These are phyloP conservation scores for Micractinium conductrix DNA, from an alignment of 139 green algal species.

Conservation along the genomic window DNA sequence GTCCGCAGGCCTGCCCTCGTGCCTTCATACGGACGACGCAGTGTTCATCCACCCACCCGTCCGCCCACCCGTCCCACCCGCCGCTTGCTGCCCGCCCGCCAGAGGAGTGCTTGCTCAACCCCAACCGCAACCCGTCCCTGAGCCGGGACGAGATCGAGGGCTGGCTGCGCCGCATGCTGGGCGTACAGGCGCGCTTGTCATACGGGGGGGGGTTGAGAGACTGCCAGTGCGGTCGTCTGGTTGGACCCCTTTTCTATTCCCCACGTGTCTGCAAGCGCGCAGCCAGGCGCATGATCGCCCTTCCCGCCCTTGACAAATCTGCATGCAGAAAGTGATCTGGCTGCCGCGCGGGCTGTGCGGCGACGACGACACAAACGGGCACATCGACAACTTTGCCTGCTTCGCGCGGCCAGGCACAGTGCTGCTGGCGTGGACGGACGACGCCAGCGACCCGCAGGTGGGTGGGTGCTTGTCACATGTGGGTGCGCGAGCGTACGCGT, in stretches of 20 bases:
- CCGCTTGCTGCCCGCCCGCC: background rate
- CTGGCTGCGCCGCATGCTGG: constrained; percentile 65
- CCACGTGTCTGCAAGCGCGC: no score
- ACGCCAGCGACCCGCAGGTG: constrained; percentile 64
- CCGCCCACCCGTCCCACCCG: background rate
- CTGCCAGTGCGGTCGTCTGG: no score
- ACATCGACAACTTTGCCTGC: constrained; percentile 85
- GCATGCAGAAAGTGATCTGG: constrained; percentile 71
- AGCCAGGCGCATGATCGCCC: no score
- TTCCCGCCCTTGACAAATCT: no score
- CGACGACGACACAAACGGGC: constrained; percentile 71
- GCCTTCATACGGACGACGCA: background rate
- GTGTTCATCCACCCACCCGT: background rate
- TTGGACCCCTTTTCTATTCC: no score
- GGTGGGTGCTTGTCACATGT: background rate
- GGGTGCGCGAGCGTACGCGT: background rate
- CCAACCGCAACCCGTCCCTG: constrained; percentile 79
- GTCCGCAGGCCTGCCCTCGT: no score
- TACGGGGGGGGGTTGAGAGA: background rate
- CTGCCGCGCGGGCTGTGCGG: constrained; percentile 62
- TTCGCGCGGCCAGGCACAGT: constrained; percentile 71
- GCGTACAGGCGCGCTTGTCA: constrained; percentile 43
- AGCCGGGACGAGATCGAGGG: constrained; percentile 67
- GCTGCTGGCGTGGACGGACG: constrained; percentile 81
- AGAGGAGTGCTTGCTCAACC: constrained; percentile 83